Evolutionary conservation across 345 rosid genomes (phyloP).

Genomic region (Euphorbia lathyris): DNA sequence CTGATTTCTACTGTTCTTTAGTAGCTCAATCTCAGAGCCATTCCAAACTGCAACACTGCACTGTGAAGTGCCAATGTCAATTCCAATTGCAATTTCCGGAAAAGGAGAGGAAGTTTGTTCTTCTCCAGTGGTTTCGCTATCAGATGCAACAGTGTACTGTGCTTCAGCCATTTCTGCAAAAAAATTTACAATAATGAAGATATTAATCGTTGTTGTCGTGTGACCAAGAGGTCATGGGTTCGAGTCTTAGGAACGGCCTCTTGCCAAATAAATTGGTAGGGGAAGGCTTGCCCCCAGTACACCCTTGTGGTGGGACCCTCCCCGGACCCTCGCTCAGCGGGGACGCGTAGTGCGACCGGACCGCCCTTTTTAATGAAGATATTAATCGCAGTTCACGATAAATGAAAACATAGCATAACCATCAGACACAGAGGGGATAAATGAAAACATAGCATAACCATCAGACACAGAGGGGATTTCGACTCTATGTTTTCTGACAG

Average conservation of each 20-base stretch:
- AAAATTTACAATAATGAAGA: conserved; percentile 5
- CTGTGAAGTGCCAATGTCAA: conserved; percentile 85
- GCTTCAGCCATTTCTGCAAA: conserved; percentile 71
- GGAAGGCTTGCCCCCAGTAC: too few relatives aligned
- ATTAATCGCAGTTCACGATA: neutral
- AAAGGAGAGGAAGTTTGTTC: conserved; percentile 58
- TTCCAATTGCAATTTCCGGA: conserved; percentile 78
- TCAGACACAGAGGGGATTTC: too few relatives aligned
- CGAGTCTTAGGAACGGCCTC: too few relatives aligned
- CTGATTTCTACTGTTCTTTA: conserved; percentile 70
- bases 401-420: neutral
- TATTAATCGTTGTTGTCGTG: too few relatives aligned
- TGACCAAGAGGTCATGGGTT: too few relatives aligned
- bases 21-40: conserved; percentile 75
- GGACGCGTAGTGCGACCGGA: too few relatives aligned
- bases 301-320: too few relatives aligned
- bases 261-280: too few relatives aligned
- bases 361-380: conserved; percentile 12
- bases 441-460: neutral
- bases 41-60: conserved; percentile 87
- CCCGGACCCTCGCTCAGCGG: too few relatives aligned
- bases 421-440: too few relatives aligned
- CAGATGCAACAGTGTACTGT: conserved; percentile 82
- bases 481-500: neutral
- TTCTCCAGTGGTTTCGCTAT: conserved; percentile 70